Evolutionary conservation across 345 rosid species (phyloP), one percentile per base, ranked within the genome.

Genomic region (Populus deltoides): DNA sequence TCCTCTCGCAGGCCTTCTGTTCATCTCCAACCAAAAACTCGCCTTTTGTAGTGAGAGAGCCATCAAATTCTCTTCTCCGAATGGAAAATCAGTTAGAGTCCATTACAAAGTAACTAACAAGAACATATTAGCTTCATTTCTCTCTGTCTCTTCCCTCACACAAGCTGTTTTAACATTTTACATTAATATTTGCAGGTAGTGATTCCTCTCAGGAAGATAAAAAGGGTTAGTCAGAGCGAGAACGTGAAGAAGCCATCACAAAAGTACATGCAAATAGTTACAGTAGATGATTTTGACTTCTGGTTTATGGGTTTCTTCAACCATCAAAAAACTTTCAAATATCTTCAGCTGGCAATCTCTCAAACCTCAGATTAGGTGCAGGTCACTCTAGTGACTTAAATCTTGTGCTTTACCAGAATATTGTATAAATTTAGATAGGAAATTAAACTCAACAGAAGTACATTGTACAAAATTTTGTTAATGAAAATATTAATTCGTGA

Each of bases 201-300:
- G 71, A 87, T 94, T 76, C 97, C 97, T 1, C 75, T 90, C 15
- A 61, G 69, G 53, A 90, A 89, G 81, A 87, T 94, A 83, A 85
- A 86, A 75, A 74, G 77, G 72, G 92, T 83, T 4, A 86, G 90
- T 78, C 87, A 83, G 43, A 86, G 89, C 57, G 83, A 81, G 79
- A 89, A 89, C 79, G 80, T 69, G 65, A 84, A 91, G 90, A 90
- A 83, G 43, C 94, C 95, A 70, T 88, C 93, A 11, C 85, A 91
- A 38, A 92, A 94, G 87, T 91, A 88, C 79, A 80, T 90, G 29
- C 90, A 94, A 80, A 75, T 93, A 43, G 86, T 85, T 16, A 95
- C 97, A 0, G 88, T 57, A 27, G 75, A 72, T 72, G 75, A 6
- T 25, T 72, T 72, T 57, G 66, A 72, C 36, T 72, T 72, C 78